Conservation (phyloP, 805 yeast genomes). For the Tetrapisispora arboricola region DNA sequence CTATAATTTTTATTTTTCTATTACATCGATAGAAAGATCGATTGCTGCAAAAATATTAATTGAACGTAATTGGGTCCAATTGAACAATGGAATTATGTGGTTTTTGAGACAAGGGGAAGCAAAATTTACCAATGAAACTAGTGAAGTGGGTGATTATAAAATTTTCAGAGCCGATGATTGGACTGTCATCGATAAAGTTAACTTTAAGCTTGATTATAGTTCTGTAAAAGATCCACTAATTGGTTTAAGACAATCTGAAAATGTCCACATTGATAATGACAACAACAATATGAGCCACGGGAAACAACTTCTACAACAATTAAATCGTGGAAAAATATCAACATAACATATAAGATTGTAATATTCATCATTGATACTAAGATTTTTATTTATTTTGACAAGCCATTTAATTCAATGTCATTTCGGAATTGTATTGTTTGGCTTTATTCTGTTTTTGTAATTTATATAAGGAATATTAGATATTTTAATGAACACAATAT, state of each 20-base stretch:
- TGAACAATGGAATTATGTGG: conserved; percentile 29
- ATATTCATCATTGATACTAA: neutral
- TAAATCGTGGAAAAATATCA: conserved; percentile 16
- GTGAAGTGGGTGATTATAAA: conserved; percentile 35
- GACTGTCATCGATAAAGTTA: conserved; percentile 34
- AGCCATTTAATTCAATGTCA: neutral
- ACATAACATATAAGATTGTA: neutral
- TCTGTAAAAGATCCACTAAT: conserved; percentile 11
- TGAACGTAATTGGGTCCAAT: conserved; percentile 33
- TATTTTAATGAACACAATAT: conserved; percentile 4
- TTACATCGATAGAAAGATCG: conserved; percentile 33
- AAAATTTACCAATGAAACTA: conserved; percentile 31
- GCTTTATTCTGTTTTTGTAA: neutral
- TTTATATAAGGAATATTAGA: conserved; percentile 1
- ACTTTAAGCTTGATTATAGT: conserved; percentile 32
- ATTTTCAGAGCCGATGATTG: conserved; percentile 36
- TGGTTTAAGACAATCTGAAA: neutral
- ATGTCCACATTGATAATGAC: neutral
- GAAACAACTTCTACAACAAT: conserved; percentile 23
- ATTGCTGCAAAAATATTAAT: conserved; percentile 28
- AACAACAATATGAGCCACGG: conserved; percentile 17
- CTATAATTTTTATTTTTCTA: conserved; percentile 36
- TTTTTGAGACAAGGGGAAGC: conserved; percentile 32
- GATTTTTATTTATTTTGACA: neutral
- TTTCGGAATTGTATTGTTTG: neutral